Conservation (phyloP, 495 filamentous ascomycete species). For the Aspergillus kassunensis region DNA sequence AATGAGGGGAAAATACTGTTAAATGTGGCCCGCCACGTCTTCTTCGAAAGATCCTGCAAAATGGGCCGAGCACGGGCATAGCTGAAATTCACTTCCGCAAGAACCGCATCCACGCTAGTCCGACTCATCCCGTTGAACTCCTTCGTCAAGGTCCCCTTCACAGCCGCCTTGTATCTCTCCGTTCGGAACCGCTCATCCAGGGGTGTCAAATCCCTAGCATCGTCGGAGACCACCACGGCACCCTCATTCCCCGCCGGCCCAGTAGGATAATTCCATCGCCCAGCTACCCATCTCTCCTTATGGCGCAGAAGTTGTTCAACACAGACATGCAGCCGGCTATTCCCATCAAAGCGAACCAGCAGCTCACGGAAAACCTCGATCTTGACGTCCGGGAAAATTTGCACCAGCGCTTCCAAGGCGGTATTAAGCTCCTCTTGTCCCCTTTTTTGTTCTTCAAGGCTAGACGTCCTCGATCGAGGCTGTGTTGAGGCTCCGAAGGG, state of each 20-base stretch:
- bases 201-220: constrained; percentile 43
- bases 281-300: constrained; percentile 68
- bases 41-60: constrained; percentile 67
- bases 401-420: constrained; percentile 64
- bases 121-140: constrained; percentile 81
- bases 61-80: constrained; percentile 75
- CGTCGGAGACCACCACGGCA: constrained; percentile 15
- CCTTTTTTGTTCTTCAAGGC: constrained; percentile 28
- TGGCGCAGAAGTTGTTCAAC: constrained; percentile 81
- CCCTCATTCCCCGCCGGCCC: constrained; percentile 20
- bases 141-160: constrained; percentile 55
- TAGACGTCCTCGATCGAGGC: constrained; percentile 22
- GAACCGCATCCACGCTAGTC: constrained; percentile 78
- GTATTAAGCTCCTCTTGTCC: constrained; percentile 69
- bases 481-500: constrained; percentile 39
- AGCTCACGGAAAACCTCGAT: constrained; percentile 92
- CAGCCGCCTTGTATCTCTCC: constrained; percentile 66
- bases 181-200: constrained; percentile 71
- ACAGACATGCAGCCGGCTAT: constrained; percentile 79
- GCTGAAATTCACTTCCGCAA: constrained; percentile 86
- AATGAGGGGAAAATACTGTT: constrained; percentile 68
- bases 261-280: constrained; percentile 58
- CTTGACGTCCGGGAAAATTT: constrained; percentile 81
- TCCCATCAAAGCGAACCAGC: constrained; percentile 72
- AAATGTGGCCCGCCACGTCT: constrained; percentile 83